Percentiles rank a stretch among this genome's conserved stretches.
These are phyloP conservation scores for Westerdykella ornata DNA, from an alignment of 2,329 filamentous ascomycete species.

Conservation along the genomic window DNA sequence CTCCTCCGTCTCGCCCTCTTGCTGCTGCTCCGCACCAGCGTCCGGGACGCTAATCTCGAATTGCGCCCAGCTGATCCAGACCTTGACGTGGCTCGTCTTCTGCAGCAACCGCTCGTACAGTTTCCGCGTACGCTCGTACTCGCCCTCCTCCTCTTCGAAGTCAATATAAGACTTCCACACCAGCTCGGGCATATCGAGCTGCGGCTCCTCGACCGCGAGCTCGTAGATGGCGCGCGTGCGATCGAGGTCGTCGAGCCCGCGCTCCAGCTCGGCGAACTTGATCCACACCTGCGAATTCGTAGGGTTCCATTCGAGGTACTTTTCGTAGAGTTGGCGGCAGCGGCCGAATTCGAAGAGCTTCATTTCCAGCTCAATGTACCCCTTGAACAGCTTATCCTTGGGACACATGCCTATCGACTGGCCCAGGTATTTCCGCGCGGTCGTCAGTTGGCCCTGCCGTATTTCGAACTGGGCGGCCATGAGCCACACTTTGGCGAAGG, in stretches of 20 bases:
- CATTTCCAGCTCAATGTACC: slow-evolving; percentile 87
- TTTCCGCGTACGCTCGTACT: slow-evolving; percentile 73
- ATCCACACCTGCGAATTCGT: slow-evolving; percentile 94
- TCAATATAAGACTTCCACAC: slow-evolving; percentile 98
- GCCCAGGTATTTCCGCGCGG: slow-evolving; percentile 82
- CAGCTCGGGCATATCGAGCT: slow-evolving; percentile 93
- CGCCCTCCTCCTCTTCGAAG: slow-evolving; percentile 92
- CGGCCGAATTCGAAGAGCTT: slow-evolving; percentile 91
- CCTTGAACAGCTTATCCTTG: slow-evolving; percentile 90
- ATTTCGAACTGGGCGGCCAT: slow-evolving; percentile 91
- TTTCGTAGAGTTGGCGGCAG: slow-evolving; percentile 86
- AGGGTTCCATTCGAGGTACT: slow-evolving; percentile 87
- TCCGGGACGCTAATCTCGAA: slow-evolving; percentile 90
- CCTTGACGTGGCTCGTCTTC: slow-evolving; percentile 98
- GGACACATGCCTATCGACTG: slow-evolving; percentile 89
- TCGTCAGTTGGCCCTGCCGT: slow-evolving; percentile 71
- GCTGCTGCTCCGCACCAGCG: slow-evolving; percentile 55
- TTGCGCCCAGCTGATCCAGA: slow-evolving; percentile 98
- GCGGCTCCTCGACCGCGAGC: slow-evolving; percentile 72
- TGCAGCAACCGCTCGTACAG: slow-evolving; percentile 86
- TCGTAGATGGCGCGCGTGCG: slow-evolving; percentile 88
- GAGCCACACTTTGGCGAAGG: slow-evolving; percentile 94
- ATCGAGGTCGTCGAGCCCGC: slow-evolving; percentile 82
- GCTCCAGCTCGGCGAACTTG: slow-evolving; percentile 87
- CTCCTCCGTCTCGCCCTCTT: slow-evolving; percentile 51